A percentile compares a stretch with the other conserved stretches of the same genome.
Evolutionary conservation across 164 flowering plant species (phyloP).

Genomic region (Umbilicus rupestris): DNA sequence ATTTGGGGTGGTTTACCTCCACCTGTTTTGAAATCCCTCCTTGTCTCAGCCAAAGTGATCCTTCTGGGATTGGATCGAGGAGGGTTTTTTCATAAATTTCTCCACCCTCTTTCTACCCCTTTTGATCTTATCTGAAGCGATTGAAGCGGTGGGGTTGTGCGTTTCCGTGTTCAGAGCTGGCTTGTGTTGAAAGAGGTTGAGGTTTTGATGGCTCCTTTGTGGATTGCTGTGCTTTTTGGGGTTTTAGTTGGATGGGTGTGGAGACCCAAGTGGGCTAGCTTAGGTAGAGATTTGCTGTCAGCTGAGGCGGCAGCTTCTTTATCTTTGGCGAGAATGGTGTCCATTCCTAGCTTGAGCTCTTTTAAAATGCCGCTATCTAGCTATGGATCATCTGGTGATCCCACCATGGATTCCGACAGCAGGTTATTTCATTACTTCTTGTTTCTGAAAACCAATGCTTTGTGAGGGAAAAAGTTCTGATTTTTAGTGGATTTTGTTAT

Average conservation of each 20-base stretch:
- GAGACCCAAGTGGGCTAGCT: conserved; percentile 10
- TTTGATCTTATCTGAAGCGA: not conserved
- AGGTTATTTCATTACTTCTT: conserved; percentile 1
- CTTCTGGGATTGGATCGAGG: not conserved
- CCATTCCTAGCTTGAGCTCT: conserved; percentile 3
- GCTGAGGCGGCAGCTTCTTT: not conserved
- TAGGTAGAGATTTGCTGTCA: no score
- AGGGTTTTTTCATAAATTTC: not conserved
- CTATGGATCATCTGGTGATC: not conserved
- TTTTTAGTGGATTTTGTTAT: not conserved
- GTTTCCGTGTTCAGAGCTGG: not conserved
- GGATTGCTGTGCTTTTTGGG: conserved; percentile 8
- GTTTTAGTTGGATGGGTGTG: conserved; percentile 12
- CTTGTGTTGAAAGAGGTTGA: not conserved
- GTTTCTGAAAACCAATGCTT: not conserved
- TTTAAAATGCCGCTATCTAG: conserved; percentile 3
- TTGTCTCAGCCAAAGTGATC: not conserved
- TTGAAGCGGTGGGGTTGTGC: not conserved
- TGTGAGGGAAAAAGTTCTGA: not conserved
- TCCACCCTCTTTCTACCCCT: not conserved
- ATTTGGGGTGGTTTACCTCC: not conserved
- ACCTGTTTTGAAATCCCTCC: no score
- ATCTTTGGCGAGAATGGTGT: not conserved
- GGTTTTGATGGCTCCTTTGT: conserved; percentile 3
- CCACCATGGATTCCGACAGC: not conserved